These are phyloP conservation scores for Monosporozyma yasuniensis DNA, from an alignment of 805 yeast species.

Conservation along the genomic window DNA sequence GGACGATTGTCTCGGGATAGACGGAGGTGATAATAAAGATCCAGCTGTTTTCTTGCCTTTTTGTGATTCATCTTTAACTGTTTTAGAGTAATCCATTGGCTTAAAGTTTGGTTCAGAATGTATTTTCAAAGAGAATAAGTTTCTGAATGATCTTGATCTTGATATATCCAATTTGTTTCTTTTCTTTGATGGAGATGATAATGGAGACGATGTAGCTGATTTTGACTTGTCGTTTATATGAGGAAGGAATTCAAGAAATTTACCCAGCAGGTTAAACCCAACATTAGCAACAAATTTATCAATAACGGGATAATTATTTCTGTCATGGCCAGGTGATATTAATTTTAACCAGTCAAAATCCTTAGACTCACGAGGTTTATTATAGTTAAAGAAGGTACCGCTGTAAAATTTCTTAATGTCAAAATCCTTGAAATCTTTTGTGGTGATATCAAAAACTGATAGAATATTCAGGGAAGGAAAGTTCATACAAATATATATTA, in stretches of 20 bases:
- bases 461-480: conserved; percentile 14
- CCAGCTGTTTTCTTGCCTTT: background rate
- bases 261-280: background rate
- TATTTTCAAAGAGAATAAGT: conserved; percentile 6
- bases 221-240: background rate
- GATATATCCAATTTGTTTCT: background rate
- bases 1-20: background rate
- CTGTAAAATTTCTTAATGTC: conserved; percentile 5
- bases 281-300: background rate
- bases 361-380: background rate
- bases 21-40: background rate
- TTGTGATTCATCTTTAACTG: background rate
- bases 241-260: background rate
- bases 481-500: conserved; percentile 15
- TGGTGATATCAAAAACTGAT: conserved; percentile 13
- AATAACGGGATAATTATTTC: background rate
- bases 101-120: background rate
- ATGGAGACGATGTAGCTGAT: background rate
- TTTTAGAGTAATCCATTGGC: background rate
- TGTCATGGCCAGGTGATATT: background rate
- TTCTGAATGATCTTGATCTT: conserved; percentile 9
- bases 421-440: conserved; percentile 16
- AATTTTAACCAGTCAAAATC: background rate
- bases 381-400: background rate
- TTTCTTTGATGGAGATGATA: background rate